Evolutionary conservation across 345 rosid genomes (phyloP), one percentile per base, ranked within the genome.

Genomic region (Euphorbia lathyris): DNA sequence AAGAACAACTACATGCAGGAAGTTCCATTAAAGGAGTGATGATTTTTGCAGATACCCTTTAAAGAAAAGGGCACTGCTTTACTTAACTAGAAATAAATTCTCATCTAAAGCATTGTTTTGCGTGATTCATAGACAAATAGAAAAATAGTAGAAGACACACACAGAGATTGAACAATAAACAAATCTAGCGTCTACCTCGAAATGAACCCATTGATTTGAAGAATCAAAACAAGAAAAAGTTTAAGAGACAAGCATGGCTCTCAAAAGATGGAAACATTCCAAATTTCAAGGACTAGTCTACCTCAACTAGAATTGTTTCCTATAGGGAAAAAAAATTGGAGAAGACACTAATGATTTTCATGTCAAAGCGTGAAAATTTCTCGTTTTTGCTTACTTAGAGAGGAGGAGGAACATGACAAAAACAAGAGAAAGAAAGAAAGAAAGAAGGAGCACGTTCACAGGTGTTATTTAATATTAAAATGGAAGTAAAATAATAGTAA

Each of bases 201-300:
- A 3, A 9, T 23, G 26, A 55, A 53, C 71, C 68, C 60, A 51
- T 43, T 30, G 40, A 58, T 27, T 58, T 58, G 9, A 16, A 72
- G 56, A 65, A 63, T 58, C 32, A 70, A 65, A 69, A 1, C 16
- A 58, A 78, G 77, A 56, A 72, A 72, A 53, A 74, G 32, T 27
- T 19, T 17, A 32, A 71, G 71, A 81, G 80, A 74, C 73, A 80
- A 74, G 90, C 90, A 86, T 85, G 90, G 81, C 62, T 86, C 96
- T 89, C 83, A 84, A 89, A 89, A 91, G 96, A 79, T 78, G 87
- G 58, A 86, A 82, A 67, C 69, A 79, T 82, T 92, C 77, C 96
- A 80, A 81, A 84, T 74, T 86, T 88, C 97, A 66, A 89, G 78
- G 79, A 66, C 63, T 67, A 51, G 73, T 40, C 43, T 40, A 40